Conservation (phyloP, 2,329 filamentous ascomycete genomes). For the Plenodomus lindquistii region DNA sequence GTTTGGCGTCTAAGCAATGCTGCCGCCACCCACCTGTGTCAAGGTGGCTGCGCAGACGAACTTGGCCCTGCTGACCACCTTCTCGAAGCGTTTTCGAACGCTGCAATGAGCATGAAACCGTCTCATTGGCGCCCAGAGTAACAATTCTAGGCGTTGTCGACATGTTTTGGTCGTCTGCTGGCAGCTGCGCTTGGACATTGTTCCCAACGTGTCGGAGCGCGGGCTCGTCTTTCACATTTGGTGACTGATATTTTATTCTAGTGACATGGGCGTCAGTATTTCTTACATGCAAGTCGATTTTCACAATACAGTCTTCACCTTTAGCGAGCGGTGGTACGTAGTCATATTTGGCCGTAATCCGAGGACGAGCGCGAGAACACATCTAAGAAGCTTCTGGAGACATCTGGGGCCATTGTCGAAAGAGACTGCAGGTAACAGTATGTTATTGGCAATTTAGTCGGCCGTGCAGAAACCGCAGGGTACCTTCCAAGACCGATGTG, state of each 20-base stretch:
- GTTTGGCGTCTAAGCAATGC: neutral
- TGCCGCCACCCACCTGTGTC: too few species aligned
- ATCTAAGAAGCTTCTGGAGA: neutral
- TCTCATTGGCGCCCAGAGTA: neutral
- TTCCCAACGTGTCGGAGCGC: neutral
- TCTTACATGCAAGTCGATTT: neutral
- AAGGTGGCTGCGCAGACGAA: neutral
- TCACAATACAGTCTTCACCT: neutral
- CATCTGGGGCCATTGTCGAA: neutral
- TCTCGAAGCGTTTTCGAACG: conserved; percentile 1
- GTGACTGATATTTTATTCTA: neutral
- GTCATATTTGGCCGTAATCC: neutral
- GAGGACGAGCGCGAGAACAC: neutral
- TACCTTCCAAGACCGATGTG: too few species aligned
- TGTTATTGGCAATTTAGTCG: neutral
- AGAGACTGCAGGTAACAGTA: neutral
- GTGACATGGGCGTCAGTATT: neutral
- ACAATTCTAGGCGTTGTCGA: neutral
- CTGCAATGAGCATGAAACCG: conserved; percentile 1
- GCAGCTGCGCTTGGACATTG: neutral
- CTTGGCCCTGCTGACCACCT: neutral
- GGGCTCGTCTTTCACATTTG: neutral
- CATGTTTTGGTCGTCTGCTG: neutral
- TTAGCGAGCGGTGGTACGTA: neutral
- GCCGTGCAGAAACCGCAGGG: neutral